Conservation (phyloP, 202 grass and related monocot species). For the Setaria italica region DNA sequence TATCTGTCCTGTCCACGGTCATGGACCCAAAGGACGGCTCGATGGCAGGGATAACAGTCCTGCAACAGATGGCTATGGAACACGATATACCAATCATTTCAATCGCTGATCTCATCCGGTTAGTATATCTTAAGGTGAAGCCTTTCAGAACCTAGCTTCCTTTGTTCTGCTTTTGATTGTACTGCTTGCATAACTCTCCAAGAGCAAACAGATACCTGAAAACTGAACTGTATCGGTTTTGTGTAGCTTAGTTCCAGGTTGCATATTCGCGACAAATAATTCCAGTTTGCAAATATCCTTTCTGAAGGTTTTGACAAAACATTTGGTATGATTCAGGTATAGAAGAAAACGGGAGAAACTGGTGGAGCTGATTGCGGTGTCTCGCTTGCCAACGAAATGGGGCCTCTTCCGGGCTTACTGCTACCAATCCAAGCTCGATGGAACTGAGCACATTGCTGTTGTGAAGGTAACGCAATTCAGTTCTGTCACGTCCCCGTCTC, state of each 20-base stretch:
- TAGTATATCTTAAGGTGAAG: slow-evolving; percentile 70
- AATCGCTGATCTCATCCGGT: slow-evolving; percentile 91
- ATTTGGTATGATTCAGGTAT: slow-evolving; percentile 65
- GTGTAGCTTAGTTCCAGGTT: background rate
- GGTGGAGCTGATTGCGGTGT: slow-evolving; percentile 83
- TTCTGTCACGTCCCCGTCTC: background rate
- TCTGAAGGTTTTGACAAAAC: background rate
- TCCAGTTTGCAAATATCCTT: background rate
- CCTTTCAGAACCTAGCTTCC: slow-evolving; percentile 49
- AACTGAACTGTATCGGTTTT: background rate
- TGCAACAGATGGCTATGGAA: slow-evolving; percentile 65
- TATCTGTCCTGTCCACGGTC: slow-evolving; percentile 79
- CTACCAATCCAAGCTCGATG: slow-evolving; percentile 92
- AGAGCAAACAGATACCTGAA: background rate
- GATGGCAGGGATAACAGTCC: slow-evolving; percentile 54
- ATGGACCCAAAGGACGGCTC: slow-evolving; percentile 82
- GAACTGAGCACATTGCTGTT: slow-evolving; percentile 84
- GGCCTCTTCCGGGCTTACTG: slow-evolving; percentile 84
- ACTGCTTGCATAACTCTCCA: slow-evolving; percentile 1
- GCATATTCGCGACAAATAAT: background rate
- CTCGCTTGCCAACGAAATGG: slow-evolving; percentile 92
- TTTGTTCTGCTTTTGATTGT: slow-evolving; percentile 30
- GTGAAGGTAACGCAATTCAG: slow-evolving; percentile 64
- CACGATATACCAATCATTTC: slow-evolving; percentile 82
- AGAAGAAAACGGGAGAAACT: slow-evolving; percentile 89